These are phyloP conservation scores for Rhipidocladum racemiflorum DNA, from an alignment of 176 grass and related monocot species.

Conservation along the genomic window DNA sequence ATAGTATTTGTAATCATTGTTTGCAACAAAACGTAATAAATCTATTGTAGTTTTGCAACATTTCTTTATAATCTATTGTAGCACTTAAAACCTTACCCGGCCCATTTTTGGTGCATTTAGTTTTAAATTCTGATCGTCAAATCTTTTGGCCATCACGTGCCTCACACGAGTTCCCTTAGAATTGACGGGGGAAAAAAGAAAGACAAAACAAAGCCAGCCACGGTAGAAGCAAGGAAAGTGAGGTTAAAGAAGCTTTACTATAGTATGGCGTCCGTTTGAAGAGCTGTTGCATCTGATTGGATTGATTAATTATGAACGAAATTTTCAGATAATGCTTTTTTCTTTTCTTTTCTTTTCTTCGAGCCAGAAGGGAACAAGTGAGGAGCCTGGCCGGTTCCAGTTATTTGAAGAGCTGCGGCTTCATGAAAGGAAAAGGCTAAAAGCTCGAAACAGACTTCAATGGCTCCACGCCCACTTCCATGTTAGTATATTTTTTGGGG, in stretches of 20 bases:
- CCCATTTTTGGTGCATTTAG: background rate
- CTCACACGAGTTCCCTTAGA: background rate
- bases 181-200: background rate
- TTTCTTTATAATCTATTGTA: background rate
- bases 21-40: too few relatives aligned
- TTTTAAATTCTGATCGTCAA: background rate
- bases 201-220: background rate
- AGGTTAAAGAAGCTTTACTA: background rate
- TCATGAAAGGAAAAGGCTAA: conserved; percentile 4
- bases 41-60: too few relatives aligned
- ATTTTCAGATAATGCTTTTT: background rate
- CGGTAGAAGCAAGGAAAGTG: background rate
- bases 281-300: background rate
- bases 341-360: background rate
- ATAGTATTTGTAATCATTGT: too few relatives aligned
- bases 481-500: background rate
- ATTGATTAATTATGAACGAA: background rate
- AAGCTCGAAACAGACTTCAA: conserved; percentile 9
- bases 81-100: background rate
- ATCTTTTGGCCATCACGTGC: background rate
- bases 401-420: background rate
- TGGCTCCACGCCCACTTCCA: conserved; percentile 3
- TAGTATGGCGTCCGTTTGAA: too few relatives aligned
- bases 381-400: background rate
- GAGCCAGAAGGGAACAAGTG: background rate